Evolutionary conservation across 768 basidiomycete species (phyloP), one percentile per base, ranked within the genome.

Genomic region (Auricularia auricula-judae): DNA sequence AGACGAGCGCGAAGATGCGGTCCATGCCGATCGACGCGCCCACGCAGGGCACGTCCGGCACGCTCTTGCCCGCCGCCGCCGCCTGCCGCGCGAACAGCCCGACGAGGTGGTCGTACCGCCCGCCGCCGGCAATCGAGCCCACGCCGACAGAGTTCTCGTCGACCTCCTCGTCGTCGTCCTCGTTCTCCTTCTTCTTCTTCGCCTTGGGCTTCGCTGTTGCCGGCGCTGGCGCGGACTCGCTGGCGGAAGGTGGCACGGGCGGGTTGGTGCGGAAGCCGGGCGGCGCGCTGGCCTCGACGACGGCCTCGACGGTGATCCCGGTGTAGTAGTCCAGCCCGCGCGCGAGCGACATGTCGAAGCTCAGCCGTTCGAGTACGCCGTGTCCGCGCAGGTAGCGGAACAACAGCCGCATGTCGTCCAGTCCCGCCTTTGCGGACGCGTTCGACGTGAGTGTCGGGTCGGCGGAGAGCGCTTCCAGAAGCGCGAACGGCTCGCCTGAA

Each of bases 61-160:
- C 79, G 60, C 67, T 71, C 72, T 84, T 85, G 11, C 71, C 71
- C 62, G 86, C 86, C 1, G 85, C 87, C 0, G 91, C 82, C 0
- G 93, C 89, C 0, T 89, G 88, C 0, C 86, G 79, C n/a, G 84
- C 81, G 79, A 99, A 97, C 79, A 93, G 84, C 36, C 91, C 88
- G 0, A 99, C 96, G 29, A 99, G 88, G 63, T 87, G 86, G 78
- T 98, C 97, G 75, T 99, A 99, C 39, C 97, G 83, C 8, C 97
- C 97, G 11, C 97, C 97, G 1, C 91, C 97, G n/a, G 95, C 97
- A 73, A 99, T 96, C 14, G 94, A 97, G n/a, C 97, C 97, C 2
- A 98, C 93, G 21, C 97, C 97, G 44, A 98, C 86, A 68, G 87
- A 83, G 1, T 91, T 89, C 73, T 98, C 96, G 74, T 98, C 96